Evolutionary conservation across 2,329 filamentous ascomycete genomes (phyloP).

Genomic region (Grosmannia serpens): DNA sequence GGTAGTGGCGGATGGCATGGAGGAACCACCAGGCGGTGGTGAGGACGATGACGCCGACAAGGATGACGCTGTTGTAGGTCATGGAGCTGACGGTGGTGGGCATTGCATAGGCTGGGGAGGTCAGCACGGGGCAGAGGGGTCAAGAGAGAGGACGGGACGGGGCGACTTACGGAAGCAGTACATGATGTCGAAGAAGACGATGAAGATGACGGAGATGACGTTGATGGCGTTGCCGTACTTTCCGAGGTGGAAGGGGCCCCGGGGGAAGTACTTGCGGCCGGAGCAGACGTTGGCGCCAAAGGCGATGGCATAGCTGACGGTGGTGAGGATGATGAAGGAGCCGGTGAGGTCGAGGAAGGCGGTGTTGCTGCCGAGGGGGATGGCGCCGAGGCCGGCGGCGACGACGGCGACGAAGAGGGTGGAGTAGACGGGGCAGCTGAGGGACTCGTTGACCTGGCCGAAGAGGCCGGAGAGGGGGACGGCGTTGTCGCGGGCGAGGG

Average conservation of each 20-base stretch:
- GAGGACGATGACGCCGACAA: slow-evolving; percentile 34
- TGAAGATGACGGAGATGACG: slow-evolving; percentile 35
- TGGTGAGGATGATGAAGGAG: slow-evolving; percentile 45
- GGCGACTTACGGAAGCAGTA: slow-evolving; percentile 44
- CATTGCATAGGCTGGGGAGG: slow-evolving; percentile 24
- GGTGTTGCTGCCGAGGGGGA: slow-evolving; percentile 40
- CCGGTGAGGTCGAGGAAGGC: slow-evolving; percentile 47
- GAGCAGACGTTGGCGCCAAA: slow-evolving; percentile 40
- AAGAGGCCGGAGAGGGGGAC: slow-evolving; percentile 45
- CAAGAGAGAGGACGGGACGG: not conserved
- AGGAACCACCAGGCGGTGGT: slow-evolving; percentile 38
- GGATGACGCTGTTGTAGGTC: slow-evolving; percentile 44
- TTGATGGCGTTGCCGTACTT: slow-evolving; percentile 38
- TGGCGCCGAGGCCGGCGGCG: slow-evolving; percentile 41
- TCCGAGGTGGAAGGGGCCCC: slow-evolving; percentile 43
- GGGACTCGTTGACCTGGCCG: slow-evolving; percentile 36
- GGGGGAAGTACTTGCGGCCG: slow-evolving; percentile 36
- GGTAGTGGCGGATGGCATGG: slow-evolving; percentile 35
- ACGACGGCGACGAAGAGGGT: slow-evolving; percentile 42
- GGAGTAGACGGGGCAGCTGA: slow-evolving; percentile 48
- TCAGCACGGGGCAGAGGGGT: not conserved
- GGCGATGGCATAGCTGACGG: slow-evolving; percentile 39
- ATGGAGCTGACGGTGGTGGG: slow-evolving; percentile 29
- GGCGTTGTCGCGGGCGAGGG: slow-evolving; percentile 46
- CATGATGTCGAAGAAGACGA: slow-evolving; percentile 43